Evolutionary conservation across 192 early-diverging fungal species (phyloP).

Genomic region (Diversispora eburnea): DNA sequence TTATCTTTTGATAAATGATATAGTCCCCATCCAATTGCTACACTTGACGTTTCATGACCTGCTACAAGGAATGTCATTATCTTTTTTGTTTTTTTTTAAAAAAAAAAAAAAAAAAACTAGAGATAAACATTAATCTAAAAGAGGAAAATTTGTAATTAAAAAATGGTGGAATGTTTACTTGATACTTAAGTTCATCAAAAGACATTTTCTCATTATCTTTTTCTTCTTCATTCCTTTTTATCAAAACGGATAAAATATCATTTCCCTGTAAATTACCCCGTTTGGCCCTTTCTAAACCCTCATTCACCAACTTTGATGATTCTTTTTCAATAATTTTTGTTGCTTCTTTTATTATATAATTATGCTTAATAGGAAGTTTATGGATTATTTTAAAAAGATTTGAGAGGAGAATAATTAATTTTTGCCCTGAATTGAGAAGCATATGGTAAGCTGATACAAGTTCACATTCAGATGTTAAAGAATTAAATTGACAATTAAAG

Average conservation of each 20-base stretch:
- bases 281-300: slow-evolving; percentile 31
- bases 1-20: slow-evolving; percentile 47
- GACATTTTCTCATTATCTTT: slow-evolving; percentile 37
- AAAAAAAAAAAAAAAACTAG: neutral
- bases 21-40: slow-evolving; percentile 49
- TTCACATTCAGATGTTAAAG: slow-evolving; percentile 38
- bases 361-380: slow-evolving; percentile 33
- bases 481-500: slow-evolving; percentile 48
- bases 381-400: slow-evolving; percentile 24
- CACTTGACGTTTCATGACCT: slow-evolving; percentile 62
- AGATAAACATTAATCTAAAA: neutral
- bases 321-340: slow-evolving; percentile 33
- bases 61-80: slow-evolving; percentile 31
- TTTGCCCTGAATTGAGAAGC: too few relatives aligned
- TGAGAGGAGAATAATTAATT: slow-evolving; percentile 28
- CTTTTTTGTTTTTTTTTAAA: neutral
- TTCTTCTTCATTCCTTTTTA: slow-evolving; percentile 41
- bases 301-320: slow-evolving; percentile 37
- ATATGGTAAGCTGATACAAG: slow-evolving; percentile 43
- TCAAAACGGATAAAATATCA: slow-evolving; percentile 45
- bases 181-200: slow-evolving; percentile 45
- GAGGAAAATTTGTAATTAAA: neutral
- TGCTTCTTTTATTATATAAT: slow-evolving; percentile 14
- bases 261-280: slow-evolving; percentile 24
- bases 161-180: neutral